phyloP scores from a whole-genome alignment of 2,329 filamentous ascomycete species.

The Phialemoniopsis sp. region DNA sequence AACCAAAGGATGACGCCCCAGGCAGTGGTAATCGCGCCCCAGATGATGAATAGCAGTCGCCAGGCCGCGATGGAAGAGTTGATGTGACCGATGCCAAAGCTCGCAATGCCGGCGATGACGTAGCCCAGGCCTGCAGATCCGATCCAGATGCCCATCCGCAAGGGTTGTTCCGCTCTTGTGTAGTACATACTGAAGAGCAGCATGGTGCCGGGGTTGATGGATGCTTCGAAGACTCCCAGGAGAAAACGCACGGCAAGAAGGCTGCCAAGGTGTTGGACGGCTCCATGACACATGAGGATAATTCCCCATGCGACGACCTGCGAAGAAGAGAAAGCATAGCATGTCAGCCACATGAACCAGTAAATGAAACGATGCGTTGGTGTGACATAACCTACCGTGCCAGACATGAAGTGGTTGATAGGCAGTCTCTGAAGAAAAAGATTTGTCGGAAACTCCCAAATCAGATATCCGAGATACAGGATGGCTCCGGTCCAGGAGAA shows the following conservation, averaged over 20 bases:
- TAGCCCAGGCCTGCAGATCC: constrained; percentile 53
- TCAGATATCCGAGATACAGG: constrained; percentile 47
- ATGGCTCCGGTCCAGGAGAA: constrained; percentile 28
- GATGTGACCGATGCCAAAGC: constrained; percentile 58
- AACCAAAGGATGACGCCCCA: constrained; percentile 54
- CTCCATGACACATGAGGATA: constrained; percentile 41
- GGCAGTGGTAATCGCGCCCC: constrained; percentile 48
- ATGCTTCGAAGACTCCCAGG: constrained; percentile 41
- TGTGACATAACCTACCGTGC: too few species aligned
- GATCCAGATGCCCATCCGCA: constrained; percentile 52
- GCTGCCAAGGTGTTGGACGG: constrained; percentile 43
- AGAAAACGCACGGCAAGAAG: constrained; percentile 39
- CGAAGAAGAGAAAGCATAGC: too few species aligned
- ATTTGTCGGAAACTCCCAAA: constrained; percentile 37
- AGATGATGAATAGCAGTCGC: constrained; percentile 58
- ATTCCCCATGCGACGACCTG: constrained; percentile 38
- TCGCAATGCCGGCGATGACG: constrained; percentile 56
- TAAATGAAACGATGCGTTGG: too few species aligned
- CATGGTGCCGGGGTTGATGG: constrained; percentile 53
- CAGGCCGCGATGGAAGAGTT: constrained; percentile 40
- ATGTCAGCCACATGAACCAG: too few species aligned
- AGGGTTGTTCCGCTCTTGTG: constrained; percentile 38
- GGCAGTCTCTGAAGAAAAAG: constrained; percentile 42
- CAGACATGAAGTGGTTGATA: constrained; percentile 40
- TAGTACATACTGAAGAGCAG: constrained; percentile 55